Conservation (phyloP, 306 rosid species). For the Urtica urens region DNA sequence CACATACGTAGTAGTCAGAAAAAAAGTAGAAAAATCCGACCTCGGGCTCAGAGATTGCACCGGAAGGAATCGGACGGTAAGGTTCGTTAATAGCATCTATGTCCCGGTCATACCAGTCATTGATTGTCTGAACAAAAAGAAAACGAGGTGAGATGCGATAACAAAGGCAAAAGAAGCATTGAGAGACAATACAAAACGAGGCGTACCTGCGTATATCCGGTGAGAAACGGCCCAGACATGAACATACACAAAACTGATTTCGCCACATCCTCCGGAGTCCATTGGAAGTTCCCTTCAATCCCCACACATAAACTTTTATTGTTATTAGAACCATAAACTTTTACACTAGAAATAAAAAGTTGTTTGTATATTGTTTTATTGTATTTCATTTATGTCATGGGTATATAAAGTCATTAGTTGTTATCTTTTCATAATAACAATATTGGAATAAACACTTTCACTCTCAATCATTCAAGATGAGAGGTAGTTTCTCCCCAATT, state of each 20-base stretch:
- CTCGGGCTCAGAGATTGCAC: conserved; percentile 89
- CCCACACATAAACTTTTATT: too few relatives aligned
- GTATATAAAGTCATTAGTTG: too few relatives aligned
- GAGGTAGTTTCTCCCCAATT: too few relatives aligned
- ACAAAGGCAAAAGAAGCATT: conserved; percentile 10
- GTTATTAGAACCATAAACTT: too few relatives aligned
- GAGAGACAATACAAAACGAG: too few relatives aligned
- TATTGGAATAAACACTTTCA: too few relatives aligned
- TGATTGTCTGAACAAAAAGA: conserved; percentile 46
- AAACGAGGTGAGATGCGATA: conserved; percentile 8
- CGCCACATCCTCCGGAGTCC: conserved; percentile 75
- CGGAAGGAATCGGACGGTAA: conserved; percentile 96
- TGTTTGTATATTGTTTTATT: too few relatives aligned
- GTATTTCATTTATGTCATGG: neutral
- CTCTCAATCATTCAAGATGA: too few relatives aligned
- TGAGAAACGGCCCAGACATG: conserved; percentile 91
- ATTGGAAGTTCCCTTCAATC: conserved; percentile 74
- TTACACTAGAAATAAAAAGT: conserved; percentile 10
- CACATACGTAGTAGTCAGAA: too few relatives aligned
- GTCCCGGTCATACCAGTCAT: conserved; percentile 97
- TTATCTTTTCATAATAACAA: too few relatives aligned
- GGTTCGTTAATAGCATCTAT: conserved; percentile 96
- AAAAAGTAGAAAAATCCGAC: conserved; percentile 21
- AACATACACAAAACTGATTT: conserved; percentile 78
- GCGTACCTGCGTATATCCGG: too few relatives aligned